Percentiles rank a stretch among this genome's conserved stretches.
Conservation (phyloP, 1,284 basidiomycete species). For the Calocybe gambosa region DNA sequence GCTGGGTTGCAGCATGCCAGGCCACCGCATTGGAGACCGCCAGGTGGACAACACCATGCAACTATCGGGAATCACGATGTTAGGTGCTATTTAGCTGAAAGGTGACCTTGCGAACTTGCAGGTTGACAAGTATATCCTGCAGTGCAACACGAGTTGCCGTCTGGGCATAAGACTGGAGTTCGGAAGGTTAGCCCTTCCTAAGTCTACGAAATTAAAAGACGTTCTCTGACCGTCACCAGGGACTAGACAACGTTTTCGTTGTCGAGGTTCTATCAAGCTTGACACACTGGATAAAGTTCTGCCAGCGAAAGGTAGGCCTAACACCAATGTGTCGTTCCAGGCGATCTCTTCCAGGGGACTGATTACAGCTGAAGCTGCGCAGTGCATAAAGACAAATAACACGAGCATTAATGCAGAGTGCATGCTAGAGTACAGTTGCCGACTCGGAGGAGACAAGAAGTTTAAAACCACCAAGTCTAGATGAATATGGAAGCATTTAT, state of each 20-base stretch:
- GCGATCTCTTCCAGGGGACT: no score
- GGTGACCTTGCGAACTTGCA: constrained; percentile 2
- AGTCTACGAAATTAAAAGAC: not conserved
- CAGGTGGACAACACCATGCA: constrained; percentile 10
- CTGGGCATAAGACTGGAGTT: constrained; percentile 3
- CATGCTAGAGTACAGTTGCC: no score
- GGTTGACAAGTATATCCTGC: constrained; percentile 10
- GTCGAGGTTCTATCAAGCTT: constrained; percentile 1
- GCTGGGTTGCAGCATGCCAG: constrained; percentile 8
- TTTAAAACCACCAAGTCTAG: no score
- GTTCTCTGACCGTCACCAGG: not conserved
- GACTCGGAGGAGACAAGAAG: no score
- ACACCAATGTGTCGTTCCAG: no score
- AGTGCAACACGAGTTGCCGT: constrained; percentile 8
- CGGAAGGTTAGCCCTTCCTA: no score
- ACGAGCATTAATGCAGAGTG: no score
- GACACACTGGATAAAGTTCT: not conserved
- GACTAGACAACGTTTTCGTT: not conserved
- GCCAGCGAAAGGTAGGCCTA: not conserved
- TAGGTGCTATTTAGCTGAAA: not conserved
- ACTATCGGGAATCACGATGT: not conserved
- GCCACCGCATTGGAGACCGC: constrained; percentile 8
- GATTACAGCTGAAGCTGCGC: no score
- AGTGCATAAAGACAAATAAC: no score
- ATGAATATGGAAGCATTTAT: no score